Evolutionary conservation across 2,329 filamentous ascomycete species (phyloP).

Genomic region (Diaporthe capsici): DNA sequence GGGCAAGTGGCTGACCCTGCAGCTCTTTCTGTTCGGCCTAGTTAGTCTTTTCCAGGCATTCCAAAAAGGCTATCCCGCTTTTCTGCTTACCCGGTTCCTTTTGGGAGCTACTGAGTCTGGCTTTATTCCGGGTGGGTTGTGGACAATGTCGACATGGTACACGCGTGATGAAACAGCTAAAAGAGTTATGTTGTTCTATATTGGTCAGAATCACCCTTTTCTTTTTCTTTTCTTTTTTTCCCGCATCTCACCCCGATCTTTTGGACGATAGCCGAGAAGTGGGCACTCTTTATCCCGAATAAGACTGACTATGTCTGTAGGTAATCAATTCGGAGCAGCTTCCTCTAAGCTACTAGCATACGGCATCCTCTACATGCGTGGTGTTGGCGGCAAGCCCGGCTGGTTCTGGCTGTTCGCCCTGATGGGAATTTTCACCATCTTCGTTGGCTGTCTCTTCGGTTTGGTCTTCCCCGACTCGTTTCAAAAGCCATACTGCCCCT

Average conservation of each 20-base stretch:
- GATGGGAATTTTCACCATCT: slow-evolving; percentile 53
- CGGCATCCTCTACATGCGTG: slow-evolving; percentile 55
- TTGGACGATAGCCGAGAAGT: too few relatives aligned
- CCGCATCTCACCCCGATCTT: too few relatives aligned
- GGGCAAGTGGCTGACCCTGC: slow-evolving; percentile 49
- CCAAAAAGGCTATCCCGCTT: slow-evolving; percentile 53
- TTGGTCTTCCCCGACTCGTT: slow-evolving; percentile 48
- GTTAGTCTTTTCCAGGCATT: slow-evolving; percentile 58
- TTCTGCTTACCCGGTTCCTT: slow-evolving; percentile 54
- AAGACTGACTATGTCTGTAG: background rate
- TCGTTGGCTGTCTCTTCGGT: slow-evolving; percentile 51
- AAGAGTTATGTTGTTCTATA: slow-evolving; percentile 60
- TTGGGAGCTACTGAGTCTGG: slow-evolving; percentile 58
- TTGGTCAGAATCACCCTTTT: slow-evolving; percentile 46
- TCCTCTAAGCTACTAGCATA: slow-evolving; percentile 59
- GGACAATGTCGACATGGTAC: slow-evolving; percentile 63
- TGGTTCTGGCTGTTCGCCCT: slow-evolving; percentile 53
- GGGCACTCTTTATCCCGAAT: background rate
- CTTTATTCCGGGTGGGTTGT: slow-evolving; percentile 62
- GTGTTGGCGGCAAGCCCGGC: slow-evolving; percentile 48
- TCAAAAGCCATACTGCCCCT: slow-evolving; percentile 3
- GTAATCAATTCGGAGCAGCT: slow-evolving; percentile 58
- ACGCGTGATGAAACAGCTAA: slow-evolving; percentile 61
- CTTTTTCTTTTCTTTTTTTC: too few relatives aligned
- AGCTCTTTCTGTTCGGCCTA: slow-evolving; percentile 45